A percentile compares a stretch with the other conserved stretches of the same genome.
Evolutionary conservation across 164 flowering plant species (phyloP).

Genomic region (Paratinospora sagittata): DNA sequence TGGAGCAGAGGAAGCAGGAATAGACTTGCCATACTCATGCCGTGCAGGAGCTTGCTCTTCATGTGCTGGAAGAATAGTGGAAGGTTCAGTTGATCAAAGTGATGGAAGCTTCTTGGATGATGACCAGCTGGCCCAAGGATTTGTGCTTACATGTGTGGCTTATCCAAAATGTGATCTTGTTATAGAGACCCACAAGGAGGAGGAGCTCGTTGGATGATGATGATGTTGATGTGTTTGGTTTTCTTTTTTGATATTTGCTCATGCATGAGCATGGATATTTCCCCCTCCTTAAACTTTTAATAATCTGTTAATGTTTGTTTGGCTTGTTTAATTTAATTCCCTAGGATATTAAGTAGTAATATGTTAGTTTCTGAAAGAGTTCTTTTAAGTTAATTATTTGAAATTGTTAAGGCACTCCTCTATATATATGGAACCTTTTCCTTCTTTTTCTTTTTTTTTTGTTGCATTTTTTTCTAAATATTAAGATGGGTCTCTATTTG

Average conservation of each 20-base stretch:
- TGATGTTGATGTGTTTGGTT: background rate
- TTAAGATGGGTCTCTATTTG: no score
- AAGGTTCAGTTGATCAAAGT: slow-evolving; percentile 56
- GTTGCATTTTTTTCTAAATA: no score
- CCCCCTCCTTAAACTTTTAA: no score
- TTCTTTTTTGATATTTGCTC: no score
- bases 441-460: no score
- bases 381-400: no score
- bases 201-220: slow-evolving; percentile 41
- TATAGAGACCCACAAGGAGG: slow-evolving; percentile 89
- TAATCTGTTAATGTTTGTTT: background rate
- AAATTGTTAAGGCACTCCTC: no score
- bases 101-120: slow-evolving; percentile 76
- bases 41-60: slow-evolving; percentile 90
- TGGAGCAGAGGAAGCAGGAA: slow-evolving; percentile 55
- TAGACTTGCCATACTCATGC: slow-evolving; percentile 86
- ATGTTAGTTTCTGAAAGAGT: background rate
- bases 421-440: no score
- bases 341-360: background rate
- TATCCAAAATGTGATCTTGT: slow-evolving; percentile 43
- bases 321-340: background rate
- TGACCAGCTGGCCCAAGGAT: slow-evolving; percentile 55
- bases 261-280: no score
- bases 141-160: slow-evolving; percentile 80
- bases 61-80: slow-evolving; percentile 59